Evolutionary conservation across 495 filamentous ascomycete species (phyloP), one percentile per base, ranked within the genome.

Genomic region (Talaromyces nanjingensis): DNA sequence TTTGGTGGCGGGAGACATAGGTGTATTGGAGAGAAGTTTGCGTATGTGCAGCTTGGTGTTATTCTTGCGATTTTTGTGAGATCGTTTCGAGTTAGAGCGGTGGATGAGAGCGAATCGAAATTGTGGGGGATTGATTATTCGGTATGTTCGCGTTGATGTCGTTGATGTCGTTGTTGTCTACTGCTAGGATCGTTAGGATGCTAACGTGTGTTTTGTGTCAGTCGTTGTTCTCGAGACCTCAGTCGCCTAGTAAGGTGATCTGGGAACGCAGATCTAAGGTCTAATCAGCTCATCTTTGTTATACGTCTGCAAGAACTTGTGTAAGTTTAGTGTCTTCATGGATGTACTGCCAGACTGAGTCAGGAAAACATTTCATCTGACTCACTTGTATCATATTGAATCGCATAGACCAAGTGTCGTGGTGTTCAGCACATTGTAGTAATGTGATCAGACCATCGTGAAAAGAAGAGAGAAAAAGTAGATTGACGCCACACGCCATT

Each of bases 1-100:
- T 84, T 84, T 66, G 83, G 83, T 33, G 82, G 81, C 24, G 83
- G 83, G 11, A 74, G 82, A 25, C 83, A 84, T 65, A 77, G 83
- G 42, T 85, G 83, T 64, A 84, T 84, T 62, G 82, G 82, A 24
- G 82, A 85, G 69, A 77, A 82, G 59, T 85, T 83, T 62, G 82
- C 82, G 34, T 84, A 85, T 66, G 72, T 82, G 20, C 81, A 85
- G 47, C 72, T 84, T 59, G 72, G 70, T 34, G 73, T 77, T 14
- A 81, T 85, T 37, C 67, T 77, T 24, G 76, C 78, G 7, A 75
- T 77, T 2, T 63, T 85, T 67, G 78, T 83, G 33, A 73, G 77
- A 55, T 59, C 77, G 16, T 78, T 83, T 66, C 77, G 77, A 63
- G 77, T 83, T 62, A 64, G 66, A 60, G 74, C 73, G 34, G 49